A percentile compares a stretch with the other conserved stretches of the same genome.
Conservation (phyloP, 2,329 filamentous ascomycete species). For the Hypoxylon rubiginosum region DNA sequence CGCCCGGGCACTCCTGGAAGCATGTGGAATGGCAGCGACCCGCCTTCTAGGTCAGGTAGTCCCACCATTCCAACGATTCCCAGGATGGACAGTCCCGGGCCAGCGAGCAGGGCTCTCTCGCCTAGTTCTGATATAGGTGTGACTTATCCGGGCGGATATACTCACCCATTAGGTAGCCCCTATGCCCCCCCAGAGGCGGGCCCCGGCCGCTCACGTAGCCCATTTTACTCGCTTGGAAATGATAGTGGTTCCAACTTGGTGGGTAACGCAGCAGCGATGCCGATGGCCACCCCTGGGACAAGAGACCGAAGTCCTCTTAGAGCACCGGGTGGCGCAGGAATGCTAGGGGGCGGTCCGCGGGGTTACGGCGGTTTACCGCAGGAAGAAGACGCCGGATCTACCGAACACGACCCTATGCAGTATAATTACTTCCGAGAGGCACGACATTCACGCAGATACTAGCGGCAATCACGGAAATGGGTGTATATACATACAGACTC, state of each 20-base stretch:
- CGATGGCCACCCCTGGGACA: slow-evolving; percentile 55
- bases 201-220: slow-evolving; percentile 57
- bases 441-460: slow-evolving; percentile 32
- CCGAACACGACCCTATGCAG: slow-evolving; percentile 60
- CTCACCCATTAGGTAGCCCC: slow-evolving; percentile 44
- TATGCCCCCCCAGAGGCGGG: slow-evolving; percentile 48
- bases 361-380: slow-evolving; percentile 73
- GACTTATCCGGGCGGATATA: slow-evolving; percentile 47
- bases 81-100: slow-evolving; percentile 47
- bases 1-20: slow-evolving; percentile 74
- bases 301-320: slow-evolving; percentile 52
- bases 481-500: slow-evolving; percentile 32
- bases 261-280: slow-evolving; percentile 65
- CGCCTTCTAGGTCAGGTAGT: slow-evolving; percentile 64
- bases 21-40: slow-evolving; percentile 59
- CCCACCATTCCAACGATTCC: slow-evolving; percentile 56
- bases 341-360: slow-evolving; percentile 69
- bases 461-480: slow-evolving; percentile 5
- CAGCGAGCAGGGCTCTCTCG: slow-evolving; percentile 42
- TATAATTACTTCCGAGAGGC: slow-evolving; percentile 69
- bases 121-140: slow-evolving; percentile 45
- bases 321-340: slow-evolving; percentile 56
- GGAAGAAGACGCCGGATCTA: slow-evolving; percentile 58
- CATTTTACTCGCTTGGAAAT: slow-evolving; percentile 66
- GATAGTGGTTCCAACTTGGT: slow-evolving; percentile 68